Evolutionary conservation across 495 filamentous ascomycete genomes (phyloP).

Genomic region (Recurvomyces mirabilis): DNA sequence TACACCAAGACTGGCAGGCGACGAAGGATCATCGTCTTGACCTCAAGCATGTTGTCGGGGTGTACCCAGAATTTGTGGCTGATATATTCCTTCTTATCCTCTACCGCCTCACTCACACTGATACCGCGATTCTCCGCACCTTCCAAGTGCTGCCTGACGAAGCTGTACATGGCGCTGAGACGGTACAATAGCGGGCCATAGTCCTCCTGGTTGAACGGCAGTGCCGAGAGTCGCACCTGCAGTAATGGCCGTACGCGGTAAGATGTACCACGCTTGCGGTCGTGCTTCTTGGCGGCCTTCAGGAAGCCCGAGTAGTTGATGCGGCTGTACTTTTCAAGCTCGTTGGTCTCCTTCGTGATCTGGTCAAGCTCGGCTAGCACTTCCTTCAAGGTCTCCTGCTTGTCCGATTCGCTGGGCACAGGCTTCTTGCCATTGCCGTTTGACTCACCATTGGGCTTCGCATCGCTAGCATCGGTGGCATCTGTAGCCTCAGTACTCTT

Average conservation of each 20-base stretch:
- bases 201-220: constrained; percentile 91
- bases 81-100: constrained; percentile 59
- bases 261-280: constrained; percentile 64
- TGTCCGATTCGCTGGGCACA: constrained; percentile 29
- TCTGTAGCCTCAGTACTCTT: too few relatives aligned
- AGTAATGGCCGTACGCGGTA: constrained; percentile 86
- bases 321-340: constrained; percentile 86
- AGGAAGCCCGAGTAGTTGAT: constrained; percentile 97
- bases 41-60: constrained; percentile 83
- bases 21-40: constrained; percentile 87
- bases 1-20: constrained; percentile 85
- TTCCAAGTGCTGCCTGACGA: constrained; percentile 72
- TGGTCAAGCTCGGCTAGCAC: constrained; percentile 67
- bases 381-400: constrained; percentile 48
- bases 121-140: constrained; percentile 28
- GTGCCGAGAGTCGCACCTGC: constrained; percentile 71
- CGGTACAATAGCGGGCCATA: constrained; percentile 83
- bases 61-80: constrained; percentile 98
- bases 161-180: constrained; percentile 90
- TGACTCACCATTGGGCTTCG: constrained; percentile 17
- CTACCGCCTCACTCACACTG: constrained; percentile 25
- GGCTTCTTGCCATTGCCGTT: constrained; percentile 28
- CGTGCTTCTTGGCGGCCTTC: constrained; percentile 97
- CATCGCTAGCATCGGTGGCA: too few relatives aligned
- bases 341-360: constrained; percentile 82